Evolutionary conservation across 2,329 filamentous ascomycete species (phyloP), one percentile per base, ranked within the genome.

Genomic region (Emergomyces orientalis): DNA sequence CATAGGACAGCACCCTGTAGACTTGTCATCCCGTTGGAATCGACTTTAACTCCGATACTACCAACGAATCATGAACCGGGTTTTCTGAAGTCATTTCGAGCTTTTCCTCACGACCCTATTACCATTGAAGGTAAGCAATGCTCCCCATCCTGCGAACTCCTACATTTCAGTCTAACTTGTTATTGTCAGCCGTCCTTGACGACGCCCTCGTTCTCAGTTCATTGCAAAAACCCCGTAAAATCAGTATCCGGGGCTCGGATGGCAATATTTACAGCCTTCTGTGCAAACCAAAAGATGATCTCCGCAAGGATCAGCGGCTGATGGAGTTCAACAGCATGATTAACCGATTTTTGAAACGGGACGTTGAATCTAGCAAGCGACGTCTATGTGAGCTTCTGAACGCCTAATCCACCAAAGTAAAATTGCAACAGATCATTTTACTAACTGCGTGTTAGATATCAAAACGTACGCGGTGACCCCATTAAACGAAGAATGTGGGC

Each of bases 261-360:
- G 94, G 95, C 8, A 88, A 88, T 63, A 82, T 83, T 22, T 99
- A 99, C 74, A 90, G 90, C 67, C 84, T 99, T 8, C 82, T 99
- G 62, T 95, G 96, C 79, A 99, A 99, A 72, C 95, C 94, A 9
- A 97, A 97, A 74, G 94, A 99, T 73, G 95, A 99, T 74, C 83
- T 99, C 30, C 88, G 94, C 59, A 99, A 96, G 68, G 95, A 99
- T 71, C 93, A 97, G 74, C 90, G 94, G 60, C 86, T 99, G 25
- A 99, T 99, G 92, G 95, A 99, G 73, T 99, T 99, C 80, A 99
- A 97, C 73, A 87, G 88, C 55, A 94, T 97, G 85, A 97, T 99
- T 79, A 99, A 99, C 73, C 85, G 94, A 64, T 91, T 93, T 2
- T 78, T 99, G 63, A 96, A 97, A 72, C 87, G 89, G 65, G 92